Base-by-base conservation (phyloP, 306 rosid genomes). In the Fragaria iinumae region DNA sequence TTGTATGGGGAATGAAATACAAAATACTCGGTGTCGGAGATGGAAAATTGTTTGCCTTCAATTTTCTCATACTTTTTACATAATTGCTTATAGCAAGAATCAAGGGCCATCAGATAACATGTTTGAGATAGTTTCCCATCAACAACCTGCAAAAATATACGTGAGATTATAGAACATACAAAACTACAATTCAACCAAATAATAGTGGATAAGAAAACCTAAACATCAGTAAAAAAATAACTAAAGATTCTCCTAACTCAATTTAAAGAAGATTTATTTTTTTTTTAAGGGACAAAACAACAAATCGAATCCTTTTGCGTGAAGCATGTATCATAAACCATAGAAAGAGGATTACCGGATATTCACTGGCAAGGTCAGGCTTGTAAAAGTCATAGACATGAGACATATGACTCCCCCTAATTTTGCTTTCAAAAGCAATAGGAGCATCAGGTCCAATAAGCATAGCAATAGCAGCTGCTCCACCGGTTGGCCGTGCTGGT, bases 71-170 rank as follows among this genome's bases (percentile, higher is more conserved):
- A 95, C 99, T 89, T 95, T 70, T 85, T 85, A 77, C 89, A 84
- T 36, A 92, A 76, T 78, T 88, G 84, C 76, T 88, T 90, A 77
- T 90, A 95, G 89, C 99, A 92, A 80, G 93, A 84, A 88, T 95
- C 99, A 72, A 95, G 87, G 63, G 99, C 98, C 91, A 88, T 86
- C 64, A 95, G 91, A 83, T 95, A 95, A 79, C 99, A 95, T 60
- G 99, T 92, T 80, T 95, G 99, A 57, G 99, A 95, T 80, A 95
- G 99, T 67, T 95, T 95, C 59, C 99, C 99, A 72, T 95, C 99
- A 18, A 95, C 99, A 75, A 95, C 97, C 99, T 95, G 82, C 73
- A 83, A 57, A 76, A 76, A 75, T 44, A 66, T 32, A 18, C 63
- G 20, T 36, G 55, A 53, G 80, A n/a, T 13, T 78, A 71, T 66